Evolutionary conservation across 2,329 filamentous ascomycete species (phyloP).

Genomic region (Sporothrix mexicana): DNA sequence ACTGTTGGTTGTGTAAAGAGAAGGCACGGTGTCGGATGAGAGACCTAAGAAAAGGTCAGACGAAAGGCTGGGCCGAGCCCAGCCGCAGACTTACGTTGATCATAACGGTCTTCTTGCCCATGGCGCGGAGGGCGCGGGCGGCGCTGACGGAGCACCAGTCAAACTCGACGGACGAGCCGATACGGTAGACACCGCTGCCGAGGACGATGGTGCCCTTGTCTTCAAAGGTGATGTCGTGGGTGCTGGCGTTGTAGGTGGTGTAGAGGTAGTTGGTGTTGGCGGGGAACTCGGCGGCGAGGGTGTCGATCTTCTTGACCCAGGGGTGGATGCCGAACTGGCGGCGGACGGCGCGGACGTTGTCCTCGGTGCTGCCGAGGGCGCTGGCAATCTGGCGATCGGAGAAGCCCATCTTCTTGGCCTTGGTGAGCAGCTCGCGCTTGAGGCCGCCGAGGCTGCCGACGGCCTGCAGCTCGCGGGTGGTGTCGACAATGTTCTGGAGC

Average conservation of each 20-base stretch:
- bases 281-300: constrained; percentile 93
- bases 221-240: constrained; percentile 91
- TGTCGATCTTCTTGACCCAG: constrained; percentile 99
- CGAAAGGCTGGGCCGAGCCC: neutral
- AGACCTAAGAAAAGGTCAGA: neutral
- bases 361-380: constrained; percentile 83
- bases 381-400: constrained; percentile 93
- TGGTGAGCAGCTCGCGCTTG: constrained; percentile 85
- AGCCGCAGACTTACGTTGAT: constrained; percentile 71
- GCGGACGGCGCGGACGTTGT: constrained; percentile 84
- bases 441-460: constrained; percentile 82
- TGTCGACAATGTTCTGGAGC: constrained; percentile 95
- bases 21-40: neutral
- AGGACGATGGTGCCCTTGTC: constrained; percentile 90
- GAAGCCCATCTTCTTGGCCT: constrained; percentile 97
- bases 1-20: too few relatives aligned
- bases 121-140: constrained; percentile 78
- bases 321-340: constrained; percentile 87
- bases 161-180: constrained; percentile 96
- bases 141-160: constrained; percentile 98
- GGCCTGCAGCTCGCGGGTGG: constrained; percentile 81
- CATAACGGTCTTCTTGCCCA: constrained; percentile 98
- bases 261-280: constrained; percentile 95
- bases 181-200: constrained; percentile 95
- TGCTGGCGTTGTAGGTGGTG: constrained; percentile 95